Percentiles rank a stretch among this genome's conserved stretches.
Conservation (phyloP, 345 rosid genomes). For the Eucalyptus decipiens region DNA sequence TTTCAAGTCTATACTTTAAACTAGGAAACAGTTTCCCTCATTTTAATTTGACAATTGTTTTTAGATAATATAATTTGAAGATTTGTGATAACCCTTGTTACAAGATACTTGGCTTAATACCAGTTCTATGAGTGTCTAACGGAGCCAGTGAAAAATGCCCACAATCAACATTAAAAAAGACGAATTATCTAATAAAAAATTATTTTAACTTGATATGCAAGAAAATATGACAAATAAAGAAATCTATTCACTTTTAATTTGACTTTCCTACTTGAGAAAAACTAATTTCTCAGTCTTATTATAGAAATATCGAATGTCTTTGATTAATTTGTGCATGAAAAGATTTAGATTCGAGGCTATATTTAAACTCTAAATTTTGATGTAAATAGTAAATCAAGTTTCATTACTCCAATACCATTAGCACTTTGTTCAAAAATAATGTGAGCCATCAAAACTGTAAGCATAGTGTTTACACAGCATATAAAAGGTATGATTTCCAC, state of each 20-base stretch:
- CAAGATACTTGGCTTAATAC: no score
- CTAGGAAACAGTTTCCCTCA: no score
- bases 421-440: not conserved
- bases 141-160: not conserved
- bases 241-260: no score
- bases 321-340: not conserved
- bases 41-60: no score
- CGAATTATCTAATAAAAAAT: not conserved
- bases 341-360: not conserved
- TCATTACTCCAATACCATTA: not conserved
- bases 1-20: no score
- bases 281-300: no score
- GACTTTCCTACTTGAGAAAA: not conserved
- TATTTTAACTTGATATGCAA: not conserved
- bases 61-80: no score
- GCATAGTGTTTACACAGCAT: not conserved
- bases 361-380: not conserved
- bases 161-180: not conserved
- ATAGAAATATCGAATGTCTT: not conserved
- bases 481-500: not conserved
- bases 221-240: not conserved
- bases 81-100: no score
- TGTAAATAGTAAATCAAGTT: not conserved
- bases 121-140: no score
- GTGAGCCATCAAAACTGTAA: not conserved